Percentiles rank a stretch among this genome's conserved stretches.
Conservation (phyloP, 257 asterid species). For the Primulina eburnea region DNA sequence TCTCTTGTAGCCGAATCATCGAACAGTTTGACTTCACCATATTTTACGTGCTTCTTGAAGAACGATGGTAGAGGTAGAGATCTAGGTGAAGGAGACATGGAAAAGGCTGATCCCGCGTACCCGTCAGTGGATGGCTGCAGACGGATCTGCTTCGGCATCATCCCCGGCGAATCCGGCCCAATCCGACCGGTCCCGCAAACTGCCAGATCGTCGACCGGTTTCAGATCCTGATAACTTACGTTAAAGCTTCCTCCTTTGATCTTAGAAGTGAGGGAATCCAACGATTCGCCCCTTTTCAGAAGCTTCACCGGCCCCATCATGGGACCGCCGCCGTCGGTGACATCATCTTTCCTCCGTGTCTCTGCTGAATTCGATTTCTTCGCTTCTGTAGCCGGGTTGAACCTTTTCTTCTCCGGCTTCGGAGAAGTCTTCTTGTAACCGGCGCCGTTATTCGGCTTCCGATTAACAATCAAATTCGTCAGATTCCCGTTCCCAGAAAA, state of each 20-base stretch:
- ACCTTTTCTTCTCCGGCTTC: conserved; percentile 35
- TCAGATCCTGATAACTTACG: conserved; percentile 15
- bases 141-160: conserved; percentile 44
- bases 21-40: conserved; percentile 17
- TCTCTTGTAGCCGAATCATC: conserved; percentile 59
- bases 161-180: conserved; percentile 43
- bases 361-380: conserved; percentile 29
- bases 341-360: conserved; percentile 32
- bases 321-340: conserved; percentile 17
- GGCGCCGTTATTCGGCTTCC: conserved; percentile 20
- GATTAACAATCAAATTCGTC: conserved; percentile 25
- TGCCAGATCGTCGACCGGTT: conserved; percentile 41
- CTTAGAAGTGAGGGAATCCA: conserved; percentile 42
- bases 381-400: conserved; percentile 21
- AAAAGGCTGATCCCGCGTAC: conserved; percentile 45
- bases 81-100: conserved; percentile 56
- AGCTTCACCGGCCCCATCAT: conserved; percentile 31
- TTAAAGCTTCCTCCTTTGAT: conserved; percentile 23
- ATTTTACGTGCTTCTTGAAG: conserved; percentile 30
- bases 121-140: conserved; percentile 10
- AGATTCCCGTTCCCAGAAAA: conserved; percentile 17
- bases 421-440: conserved; percentile 32
- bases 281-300: conserved; percentile 50
- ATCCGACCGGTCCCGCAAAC: conserved; percentile 29
- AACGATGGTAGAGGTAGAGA: conserved; percentile 55